Base-by-base conservation (phyloP, 108 stramenopile species). In the Cyclotella sp. region DNA sequence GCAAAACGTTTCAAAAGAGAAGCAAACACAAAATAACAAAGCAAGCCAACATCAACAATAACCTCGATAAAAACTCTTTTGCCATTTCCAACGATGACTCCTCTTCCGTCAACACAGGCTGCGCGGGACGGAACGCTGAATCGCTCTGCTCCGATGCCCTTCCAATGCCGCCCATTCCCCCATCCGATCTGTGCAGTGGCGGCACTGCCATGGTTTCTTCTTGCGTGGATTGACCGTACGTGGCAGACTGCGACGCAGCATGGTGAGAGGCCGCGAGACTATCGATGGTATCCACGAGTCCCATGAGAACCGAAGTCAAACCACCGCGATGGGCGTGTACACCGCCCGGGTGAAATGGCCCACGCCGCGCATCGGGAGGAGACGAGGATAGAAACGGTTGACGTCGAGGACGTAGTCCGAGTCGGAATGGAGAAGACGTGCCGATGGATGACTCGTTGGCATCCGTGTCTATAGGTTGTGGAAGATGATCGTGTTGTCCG, bases 1-100 rank as follows among this genome's bases (percentile, higher is more conserved):
- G n/a, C n/a, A n/a, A n/a, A n/a, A n/a, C n/a, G n/a, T n/a, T n/a
- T n/a, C n/a, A n/a, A n/a, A n/a, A n/a, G n/a, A n/a, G n/a, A n/a
- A n/a, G n/a, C n/a, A n/a, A n/a, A n/a, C n/a, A n/a, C n/a, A n/a
- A n/a, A n/a, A n/a, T n/a, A n/a, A n/a, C n/a, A n/a, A n/a, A 83
- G 47, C 82, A 78, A 42, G 77, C 82, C 60, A 83, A 66, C 77
- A 83, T 79, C 24, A 83, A 52, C 42, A 83, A 51, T 74, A 84
- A 76, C 49, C 83, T 47, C 40, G 83, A 84, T 44, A 84, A 76
- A 43, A 84, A 84, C 45, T 84, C 83, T 65, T 74, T 75, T 19
- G 82, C 81, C 69, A 72, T 66, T 40, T 75, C 73, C 66, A 83
- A 39, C 0, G 82, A 83, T 3, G 75, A 72, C 7, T 83, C 82